Percentiles rank a stretch among this genome's conserved stretches.
phyloP scores from a whole-genome alignment of 75 land plant genomes.

The Larix kaempferi region DNA sequence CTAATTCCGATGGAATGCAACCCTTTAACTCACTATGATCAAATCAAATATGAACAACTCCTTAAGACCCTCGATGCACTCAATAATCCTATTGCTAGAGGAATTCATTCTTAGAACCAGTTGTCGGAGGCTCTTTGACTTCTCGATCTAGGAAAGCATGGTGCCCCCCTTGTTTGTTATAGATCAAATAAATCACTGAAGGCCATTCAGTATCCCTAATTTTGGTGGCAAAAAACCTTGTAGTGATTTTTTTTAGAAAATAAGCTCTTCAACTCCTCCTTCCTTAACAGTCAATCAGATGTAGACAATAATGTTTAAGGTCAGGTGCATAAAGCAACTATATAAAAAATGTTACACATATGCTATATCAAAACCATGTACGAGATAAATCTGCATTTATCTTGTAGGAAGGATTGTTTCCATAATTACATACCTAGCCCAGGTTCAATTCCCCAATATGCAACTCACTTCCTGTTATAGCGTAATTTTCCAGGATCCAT shows the following conservation, averaged over 20 bases:
- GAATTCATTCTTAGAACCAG: conserved; percentile 36
- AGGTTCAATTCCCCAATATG: conserved; percentile 37
- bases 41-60: conserved; percentile 49
- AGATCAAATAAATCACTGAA: conserved; percentile 34
- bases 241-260: conserved; percentile 41
- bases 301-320: conserved; percentile 6
- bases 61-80: conserved; percentile 10
- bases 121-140: conserved; percentile 19
- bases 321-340: conserved; percentile 39
- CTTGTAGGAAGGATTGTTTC: conserved; percentile 57
- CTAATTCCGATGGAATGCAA: conserved; percentile 41
- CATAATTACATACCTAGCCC: conserved; percentile 55
- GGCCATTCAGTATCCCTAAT: conserved; percentile 12
- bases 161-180: conserved; percentile 28
- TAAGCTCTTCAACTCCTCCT: conserved; percentile 34
- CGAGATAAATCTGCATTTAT: conserved; percentile 27
- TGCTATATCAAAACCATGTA: conserved; percentile 25
- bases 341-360: conserved; percentile 68
- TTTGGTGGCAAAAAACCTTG: conserved; percentile 18
- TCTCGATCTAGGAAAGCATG: conserved; percentile 32
- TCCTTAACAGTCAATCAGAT: conserved; percentile 6
- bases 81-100: conserved; percentile 25
- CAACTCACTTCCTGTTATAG: too few relatives aligned
- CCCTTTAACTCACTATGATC: conserved; percentile 51
- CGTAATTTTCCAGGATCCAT: too few relatives aligned